Evolutionary conservation across 192 early-diverging fungal species (phyloP), one percentile per base, ranked within the genome.

Genomic region (Kickxella alabastrina): DNA sequence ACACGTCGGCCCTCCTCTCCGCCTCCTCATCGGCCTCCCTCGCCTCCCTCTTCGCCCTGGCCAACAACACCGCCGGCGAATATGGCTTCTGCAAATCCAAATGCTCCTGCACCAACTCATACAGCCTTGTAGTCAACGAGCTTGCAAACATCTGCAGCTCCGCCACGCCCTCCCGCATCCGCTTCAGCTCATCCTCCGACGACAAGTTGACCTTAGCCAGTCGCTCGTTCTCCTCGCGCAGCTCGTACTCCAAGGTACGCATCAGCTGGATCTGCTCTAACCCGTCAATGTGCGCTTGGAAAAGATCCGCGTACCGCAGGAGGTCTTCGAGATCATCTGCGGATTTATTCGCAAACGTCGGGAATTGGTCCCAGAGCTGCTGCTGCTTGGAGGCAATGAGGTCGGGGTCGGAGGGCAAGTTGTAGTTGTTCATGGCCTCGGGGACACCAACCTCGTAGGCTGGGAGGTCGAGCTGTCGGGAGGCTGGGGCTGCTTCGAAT

Each of bases 321-420:
- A 78, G 55, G 43, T 78, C 75, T 32, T 71, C 64, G 0, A 78
- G 52, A 52, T 78, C 75, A 27, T 72, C 75, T 1, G 75, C 68
- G 2, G 75, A 68, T 52, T 78, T 78, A 59, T 78, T 78, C 18
- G 68, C 75, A 59, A 78, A 78, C 6, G 75, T 78, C 2, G 75
- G 75, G 29, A 72, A 78, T 22, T 78, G 68, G 38, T 67, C 69
- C 21, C 45, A 41, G 0, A 78, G 65, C 9, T 34, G 43, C 19
- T 34, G 37, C 18, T 59, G 61, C 43, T 78, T 78, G n/a, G 52
- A 53, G 0, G 52, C 28, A 37, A 63, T 63, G 25, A 44, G 36
- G 1, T 10, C 29, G 4, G 49, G 34, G 53, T 65, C 59, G 8
- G 13, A 24, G 0, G 75, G 68, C 7, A 78, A 50, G 25, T 67